Evolutionary conservation across 1,139 yeast species (phyloP).

Genomic region (Blastobotrys proliferans): DNA sequence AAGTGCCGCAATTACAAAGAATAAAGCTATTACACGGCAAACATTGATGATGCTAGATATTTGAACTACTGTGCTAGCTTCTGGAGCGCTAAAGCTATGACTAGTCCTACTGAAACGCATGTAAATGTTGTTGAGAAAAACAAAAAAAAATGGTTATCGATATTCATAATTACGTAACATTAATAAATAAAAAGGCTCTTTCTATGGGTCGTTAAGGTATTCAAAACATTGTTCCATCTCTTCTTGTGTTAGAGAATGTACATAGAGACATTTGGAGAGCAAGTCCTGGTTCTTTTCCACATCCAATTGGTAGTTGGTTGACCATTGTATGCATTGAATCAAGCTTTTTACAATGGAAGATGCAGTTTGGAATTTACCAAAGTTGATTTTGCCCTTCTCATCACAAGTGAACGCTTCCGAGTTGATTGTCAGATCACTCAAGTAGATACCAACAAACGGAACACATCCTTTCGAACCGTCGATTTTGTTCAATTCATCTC

Average conservation of each 20-base stretch:
- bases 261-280: slow-evolving; percentile 76
- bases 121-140: no score
- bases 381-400: slow-evolving; percentile 55
- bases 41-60: no score
- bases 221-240: slow-evolving; percentile 55
- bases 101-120: no score
- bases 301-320: slow-evolving; percentile 47
- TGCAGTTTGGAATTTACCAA: slow-evolving; percentile 71
- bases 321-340: slow-evolving; percentile 83
- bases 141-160: no score
- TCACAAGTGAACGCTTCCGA: slow-evolving; percentile 43
- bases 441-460: slow-evolving; percentile 82
- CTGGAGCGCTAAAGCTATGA: no score
- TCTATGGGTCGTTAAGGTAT: no score
- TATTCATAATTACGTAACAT: no score
- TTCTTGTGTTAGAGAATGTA: slow-evolving; percentile 69
- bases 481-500: slow-evolving; percentile 57
- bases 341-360: slow-evolving; percentile 77
- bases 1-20: no score
- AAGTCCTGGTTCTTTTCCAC: slow-evolving; percentile 52
- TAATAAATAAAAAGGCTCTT: no score
- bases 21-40: no score
- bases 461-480: slow-evolving; percentile 67
- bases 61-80: no score
- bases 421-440: slow-evolving; percentile 78